Base-by-base conservation (phyloP, 305 asterid genomes). In the Solanum chacoense region DNA sequence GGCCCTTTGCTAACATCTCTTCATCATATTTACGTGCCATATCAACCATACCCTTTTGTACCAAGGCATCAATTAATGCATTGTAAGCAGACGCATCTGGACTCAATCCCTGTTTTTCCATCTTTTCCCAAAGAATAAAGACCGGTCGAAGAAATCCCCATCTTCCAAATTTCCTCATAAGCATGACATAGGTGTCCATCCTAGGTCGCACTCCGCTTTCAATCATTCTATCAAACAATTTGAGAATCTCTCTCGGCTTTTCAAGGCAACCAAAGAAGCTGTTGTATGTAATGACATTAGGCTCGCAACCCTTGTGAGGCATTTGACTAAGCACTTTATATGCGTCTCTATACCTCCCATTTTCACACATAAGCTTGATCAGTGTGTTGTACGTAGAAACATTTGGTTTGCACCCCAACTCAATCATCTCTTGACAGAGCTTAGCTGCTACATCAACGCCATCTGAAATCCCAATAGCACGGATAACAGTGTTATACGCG, bases 111-210 rank as follows among this genome's bases (percentile, higher is more conserved):
- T 92, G 96, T 87, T 92, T 95, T 87, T 50, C 90, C 95, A 97
- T 94, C 93, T 94, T 96, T 90, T 94, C 83, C 99, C 99, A 96
- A 16, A 97, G 86, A 73, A 55, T 69, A 67, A 95, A 83, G 87
- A 96, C 97, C 0, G 98, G 99, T 88, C 98, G 91, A 69, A 96
- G 97, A 90, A 97, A 96, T 85, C 98, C 99, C 99, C 98, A 97
- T 90, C 98, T 93, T n/a, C 97, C 98, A 89, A 96, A 97, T 94
- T 97, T 97, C 92, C 97, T 95, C 95, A 97, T 92, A 26, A 97
- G 96, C 97, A 97, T 92, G 31, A 97, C 98, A 92, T 93, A 96
- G 0, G 99, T 97, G 63, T 96, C 99, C 95, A 96, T 91, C 86
- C 91, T 92, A 7, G 99, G 98, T 9, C 87, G 93, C 85, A 96